phyloP scores from a whole-genome alignment of 768 basidiomycete species.

The Lactifluus hygrophoroides region DNA sequence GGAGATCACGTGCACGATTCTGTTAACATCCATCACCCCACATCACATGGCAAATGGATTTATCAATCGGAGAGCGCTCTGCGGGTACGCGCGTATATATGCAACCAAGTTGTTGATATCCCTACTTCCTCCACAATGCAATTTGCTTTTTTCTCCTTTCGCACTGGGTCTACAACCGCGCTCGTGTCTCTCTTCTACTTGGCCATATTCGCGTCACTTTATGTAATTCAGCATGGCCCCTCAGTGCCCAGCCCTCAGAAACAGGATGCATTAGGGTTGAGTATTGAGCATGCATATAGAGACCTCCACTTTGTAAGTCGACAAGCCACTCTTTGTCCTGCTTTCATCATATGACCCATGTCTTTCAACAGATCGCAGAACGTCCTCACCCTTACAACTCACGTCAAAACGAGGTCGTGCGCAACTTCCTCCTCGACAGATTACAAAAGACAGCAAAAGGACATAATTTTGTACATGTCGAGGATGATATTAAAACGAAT shows the following conservation, averaged over 20 bases:
- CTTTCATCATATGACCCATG: not conserved
- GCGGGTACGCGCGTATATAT: no score
- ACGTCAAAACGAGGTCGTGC: slow-evolving; percentile 64
- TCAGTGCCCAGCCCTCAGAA: slow-evolving; percentile 26
- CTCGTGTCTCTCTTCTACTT: slow-evolving; percentile 9
- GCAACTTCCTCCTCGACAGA: slow-evolving; percentile 47
- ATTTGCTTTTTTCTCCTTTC: slow-evolving; percentile 7
- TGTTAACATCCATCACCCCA: no score
- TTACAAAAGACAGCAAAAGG: slow-evolving; percentile 38
- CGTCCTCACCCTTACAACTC: slow-evolving; percentile 74
- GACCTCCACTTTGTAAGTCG: slow-evolving; percentile 45
- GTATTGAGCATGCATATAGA: slow-evolving; percentile 45
- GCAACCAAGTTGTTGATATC: not conserved
- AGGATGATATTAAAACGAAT: slow-evolving; percentile 43
- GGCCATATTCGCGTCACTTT: slow-evolving; percentile 9
- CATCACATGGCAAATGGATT: no score
- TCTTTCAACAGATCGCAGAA: slow-evolving; percentile 43
- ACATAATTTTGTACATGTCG: slow-evolving; percentile 40
- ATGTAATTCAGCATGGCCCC: slow-evolving; percentile 4
- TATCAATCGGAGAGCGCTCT: no score
- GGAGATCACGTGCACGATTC: no score
- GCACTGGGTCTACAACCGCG: slow-evolving; percentile 7
- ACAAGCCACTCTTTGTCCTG: not conserved
- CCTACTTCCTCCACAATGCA: not conserved
- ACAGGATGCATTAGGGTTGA: slow-evolving; percentile 33